Evolutionary conservation across 2,329 filamentous ascomycete genomes (phyloP).

Genomic region (Talaromyces islandicus): DNA sequence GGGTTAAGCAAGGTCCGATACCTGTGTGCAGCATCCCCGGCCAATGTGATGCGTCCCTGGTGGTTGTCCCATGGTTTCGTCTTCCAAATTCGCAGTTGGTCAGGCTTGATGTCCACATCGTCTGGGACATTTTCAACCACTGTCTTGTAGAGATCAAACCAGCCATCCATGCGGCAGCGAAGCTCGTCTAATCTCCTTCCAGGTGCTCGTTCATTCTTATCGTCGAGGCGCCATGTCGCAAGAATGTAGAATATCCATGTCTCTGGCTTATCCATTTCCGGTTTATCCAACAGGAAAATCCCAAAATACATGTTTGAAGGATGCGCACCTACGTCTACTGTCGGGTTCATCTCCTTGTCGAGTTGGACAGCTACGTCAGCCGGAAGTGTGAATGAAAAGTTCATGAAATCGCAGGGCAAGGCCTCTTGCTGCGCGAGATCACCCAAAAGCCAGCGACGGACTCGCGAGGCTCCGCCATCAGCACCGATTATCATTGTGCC

Average conservation of each 20-base stretch:
- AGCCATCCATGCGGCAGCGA: slow-evolving; percentile 1
- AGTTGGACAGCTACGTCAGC: background rate
- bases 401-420: slow-evolving; percentile 5
- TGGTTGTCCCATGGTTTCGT: slow-evolving; percentile 7
- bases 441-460: slow-evolving; percentile 6
- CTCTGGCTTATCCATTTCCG: background rate
- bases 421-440: background rate
- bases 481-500: slow-evolving; percentile 4
- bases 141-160: slow-evolving; percentile 5
- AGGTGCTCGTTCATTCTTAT: background rate
- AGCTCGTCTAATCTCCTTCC: background rate
- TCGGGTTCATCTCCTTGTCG: slow-evolving; percentile 1
- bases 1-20: background rate
- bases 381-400: slow-evolving; percentile 4
- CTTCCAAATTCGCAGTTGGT: slow-evolving; percentile 6
- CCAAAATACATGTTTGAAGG: slow-evolving; percentile 6
- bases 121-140: slow-evolving; percentile 2
- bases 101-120: background rate
- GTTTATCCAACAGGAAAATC: slow-evolving; percentile 4
- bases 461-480: slow-evolving; percentile 3
- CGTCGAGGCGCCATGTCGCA: background rate
- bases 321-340: slow-evolving; percentile 1
- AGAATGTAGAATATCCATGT: slow-evolving; percentile 8
- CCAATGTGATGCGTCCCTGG: background rate
- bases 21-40: slow-evolving; percentile 7